These are phyloP conservation scores for Pseudocercospora pini-densiflorae DNA, from an alignment of 2,329 filamentous ascomycete species.

Conservation along the genomic window DNA sequence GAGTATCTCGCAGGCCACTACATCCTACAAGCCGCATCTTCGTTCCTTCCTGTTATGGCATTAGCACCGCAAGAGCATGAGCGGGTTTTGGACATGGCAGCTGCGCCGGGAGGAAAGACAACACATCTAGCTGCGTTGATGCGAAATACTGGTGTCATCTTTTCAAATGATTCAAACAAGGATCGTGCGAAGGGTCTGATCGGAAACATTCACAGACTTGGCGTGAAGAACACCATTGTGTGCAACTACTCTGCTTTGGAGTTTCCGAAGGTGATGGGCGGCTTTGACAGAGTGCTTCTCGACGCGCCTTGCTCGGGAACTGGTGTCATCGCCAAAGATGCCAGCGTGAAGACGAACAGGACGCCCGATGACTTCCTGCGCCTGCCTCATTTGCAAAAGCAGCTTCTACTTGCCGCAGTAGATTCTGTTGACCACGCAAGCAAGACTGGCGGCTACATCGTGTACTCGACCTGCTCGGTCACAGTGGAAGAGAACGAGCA, in stretches of 20 bases:
- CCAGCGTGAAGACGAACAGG: slow-evolving; percentile 98
- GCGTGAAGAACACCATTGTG: slow-evolving; percentile 90
- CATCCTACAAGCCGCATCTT: slow-evolving; percentile 94
- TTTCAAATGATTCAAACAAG: slow-evolving; percentile 97
- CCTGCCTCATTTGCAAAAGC: slow-evolving; percentile 92
- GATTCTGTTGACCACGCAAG: slow-evolving; percentile 91
- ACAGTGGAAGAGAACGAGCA: slow-evolving; percentile 93
- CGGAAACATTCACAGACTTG: slow-evolving; percentile 94
- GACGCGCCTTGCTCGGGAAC: slow-evolving; percentile 97
- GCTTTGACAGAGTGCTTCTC: slow-evolving; percentile 91
- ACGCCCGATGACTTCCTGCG: slow-evolving; percentile 92
- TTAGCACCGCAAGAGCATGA: slow-evolving; percentile 92
- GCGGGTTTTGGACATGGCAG: slow-evolving; percentile 90
- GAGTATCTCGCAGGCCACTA: slow-evolving; percentile 98
- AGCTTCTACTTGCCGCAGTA: slow-evolving; percentile 88
- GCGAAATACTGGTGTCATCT: slow-evolving; percentile 94
- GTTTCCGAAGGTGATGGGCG: slow-evolving; percentile 92
- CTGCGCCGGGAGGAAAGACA: slow-evolving; percentile 94
- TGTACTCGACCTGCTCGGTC: slow-evolving; percentile 96
- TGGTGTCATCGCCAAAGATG: slow-evolving; percentile 96
- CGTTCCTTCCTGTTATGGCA: slow-evolving; percentile 97
- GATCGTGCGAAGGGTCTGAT: slow-evolving; percentile 94
- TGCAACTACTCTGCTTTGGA: slow-evolving; percentile 94
- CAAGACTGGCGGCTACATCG: slow-evolving; percentile 92
- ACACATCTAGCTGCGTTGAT: slow-evolving; percentile 96